Evolutionary conservation across 148 eudicot species (phyloP), one percentile per base, ranked within the genome.

Genomic region (Persicaria tinctoria): DNA sequence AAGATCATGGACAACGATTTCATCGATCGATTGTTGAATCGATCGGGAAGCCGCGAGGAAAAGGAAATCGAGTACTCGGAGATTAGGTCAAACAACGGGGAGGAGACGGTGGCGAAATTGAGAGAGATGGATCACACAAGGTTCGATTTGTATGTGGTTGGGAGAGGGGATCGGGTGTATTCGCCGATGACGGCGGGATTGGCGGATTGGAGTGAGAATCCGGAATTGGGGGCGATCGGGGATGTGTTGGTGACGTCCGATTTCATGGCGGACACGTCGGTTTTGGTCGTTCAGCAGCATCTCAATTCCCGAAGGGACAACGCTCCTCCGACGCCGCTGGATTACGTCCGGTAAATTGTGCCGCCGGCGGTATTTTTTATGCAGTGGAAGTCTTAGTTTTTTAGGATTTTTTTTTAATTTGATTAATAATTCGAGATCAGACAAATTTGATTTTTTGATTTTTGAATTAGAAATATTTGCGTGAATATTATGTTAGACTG

Each of bases 211-310:
- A 86, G 77, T 51, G 89, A 86, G 46, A 73, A 76, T 54, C 83
- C 77, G 38, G 89, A 86, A 75, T 72, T 88, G 5, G 91, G 91
- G 8, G 23, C 83, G 0, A 47, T 88, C 1, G 89, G 86, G 32
- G 86, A 88, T 63, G 75, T 86, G 69, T 68, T 88, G 62, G 82
- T 84, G 49, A 82, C 83, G 20, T 82, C 84, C 1, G 84, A 84
- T 41, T 86, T 84, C 44, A 55, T 83, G 4, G 51, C 68, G 5
- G 66, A 73, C n/a, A 74, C 78, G 5, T 88, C 91, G 2, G 76
- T 86, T 23, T 54, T 88, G 74, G 87, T 86, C 27, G 80, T 88
- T 74, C 89, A 84, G 70, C 86, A 82, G 46, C 72, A 79, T 73
- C 62, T 7, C 1, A 76, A 74, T 68, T 48, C 71, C 4, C n/a